A percentile compares a stretch with the other conserved stretches of the same genome.
Evolutionary conservation across 176 grass and related monocot species (phyloP).

Genomic region (Melocanna baccifera): DNA sequence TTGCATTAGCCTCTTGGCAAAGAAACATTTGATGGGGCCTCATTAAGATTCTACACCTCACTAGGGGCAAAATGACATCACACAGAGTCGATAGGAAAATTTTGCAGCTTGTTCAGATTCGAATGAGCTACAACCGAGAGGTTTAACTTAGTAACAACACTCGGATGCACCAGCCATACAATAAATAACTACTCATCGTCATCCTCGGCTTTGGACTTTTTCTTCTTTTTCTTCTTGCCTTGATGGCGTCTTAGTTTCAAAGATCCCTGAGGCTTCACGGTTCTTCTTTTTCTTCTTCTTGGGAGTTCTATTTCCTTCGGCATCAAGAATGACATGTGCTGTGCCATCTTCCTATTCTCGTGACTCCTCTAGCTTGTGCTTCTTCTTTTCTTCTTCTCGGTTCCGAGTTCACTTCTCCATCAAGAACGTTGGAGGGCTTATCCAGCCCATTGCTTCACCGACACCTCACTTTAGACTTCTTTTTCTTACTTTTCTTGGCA

Average conservation of each 20-base stretch:
- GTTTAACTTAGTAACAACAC: slow-evolving; percentile 4
- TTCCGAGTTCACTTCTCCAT: slow-evolving; percentile 55
- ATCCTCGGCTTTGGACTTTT: slow-evolving; percentile 41
- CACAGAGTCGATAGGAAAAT: not conserved
- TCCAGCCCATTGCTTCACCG: slow-evolving; percentile 63
- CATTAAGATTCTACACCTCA: not conserved
- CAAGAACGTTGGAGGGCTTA: slow-evolving; percentile 11
- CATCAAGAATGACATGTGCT: slow-evolving; percentile 25
- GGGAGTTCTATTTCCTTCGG: slow-evolving; percentile 39
- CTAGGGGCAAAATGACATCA: not conserved
- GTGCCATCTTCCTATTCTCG: slow-evolving; percentile 13
- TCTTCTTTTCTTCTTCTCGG: slow-evolving; percentile 72
- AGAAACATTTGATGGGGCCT: not conserved
- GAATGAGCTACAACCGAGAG: slow-evolving; percentile 1
- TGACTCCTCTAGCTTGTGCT: slow-evolving; percentile 54
- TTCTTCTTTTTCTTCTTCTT: slow-evolving; percentile 71
- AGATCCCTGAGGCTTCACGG: slow-evolving; percentile 20
- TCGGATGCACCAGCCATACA: not conserved
- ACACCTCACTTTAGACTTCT: slow-evolving; percentile 51
- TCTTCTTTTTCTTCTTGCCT: slow-evolving; percentile 74
- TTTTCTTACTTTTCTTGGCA: slow-evolving; percentile 67
- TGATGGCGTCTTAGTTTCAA: slow-evolving; percentile 31
- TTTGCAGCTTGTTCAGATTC: not conserved
- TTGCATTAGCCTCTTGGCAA: not conserved
- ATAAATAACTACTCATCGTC: slow-evolving; percentile 2